Percentiles rank a stretch among this genome's conserved stretches.
These are phyloP conservation scores for Excoecaria agallocha DNA, from an alignment of 345 rosid genomes.

Conservation along the genomic window DNA sequence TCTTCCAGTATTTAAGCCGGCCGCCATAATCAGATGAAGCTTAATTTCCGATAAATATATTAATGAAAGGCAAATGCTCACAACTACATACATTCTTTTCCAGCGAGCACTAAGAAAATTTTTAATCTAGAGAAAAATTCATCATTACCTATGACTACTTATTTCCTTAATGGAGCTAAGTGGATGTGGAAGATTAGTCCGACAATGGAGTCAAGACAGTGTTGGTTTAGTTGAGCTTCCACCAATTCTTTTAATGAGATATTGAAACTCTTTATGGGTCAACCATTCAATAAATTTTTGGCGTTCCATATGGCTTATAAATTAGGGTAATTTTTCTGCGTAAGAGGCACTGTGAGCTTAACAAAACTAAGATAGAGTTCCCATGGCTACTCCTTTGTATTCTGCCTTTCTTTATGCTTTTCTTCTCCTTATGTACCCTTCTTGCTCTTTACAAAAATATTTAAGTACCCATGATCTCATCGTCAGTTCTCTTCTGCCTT, in stretches of 20 bases:
- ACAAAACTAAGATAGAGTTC: not conserved
- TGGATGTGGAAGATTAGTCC: not conserved
- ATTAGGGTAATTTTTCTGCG: not conserved
- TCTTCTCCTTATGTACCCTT: not conserved
- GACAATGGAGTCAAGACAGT: not conserved
- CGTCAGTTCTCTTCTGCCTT: slow-evolving; percentile 4
- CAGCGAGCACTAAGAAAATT: too few relatives aligned
- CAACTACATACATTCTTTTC: too few relatives aligned
- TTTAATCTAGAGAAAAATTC: not conserved
- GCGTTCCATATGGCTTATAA: not conserved
- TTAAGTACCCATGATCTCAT: not conserved
- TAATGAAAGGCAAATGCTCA: too few relatives aligned
- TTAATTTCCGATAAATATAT: too few relatives aligned
- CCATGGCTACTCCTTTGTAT: slow-evolving; percentile 3
- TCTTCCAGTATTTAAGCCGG: not conserved
- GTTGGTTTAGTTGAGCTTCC: not conserved
- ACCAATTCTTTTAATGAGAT: not conserved
- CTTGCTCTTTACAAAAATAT: not conserved
- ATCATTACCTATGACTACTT: not conserved
- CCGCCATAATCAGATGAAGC: not conserved
- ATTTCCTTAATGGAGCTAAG: not conserved
- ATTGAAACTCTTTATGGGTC: too few relatives aligned
- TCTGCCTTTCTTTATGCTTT: not conserved
- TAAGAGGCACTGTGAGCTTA: too few relatives aligned
- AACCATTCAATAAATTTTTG: not conserved